Conservation (phyloP, 495 filamentous ascomycete genomes). For the Cercophora sp. region DNA sequence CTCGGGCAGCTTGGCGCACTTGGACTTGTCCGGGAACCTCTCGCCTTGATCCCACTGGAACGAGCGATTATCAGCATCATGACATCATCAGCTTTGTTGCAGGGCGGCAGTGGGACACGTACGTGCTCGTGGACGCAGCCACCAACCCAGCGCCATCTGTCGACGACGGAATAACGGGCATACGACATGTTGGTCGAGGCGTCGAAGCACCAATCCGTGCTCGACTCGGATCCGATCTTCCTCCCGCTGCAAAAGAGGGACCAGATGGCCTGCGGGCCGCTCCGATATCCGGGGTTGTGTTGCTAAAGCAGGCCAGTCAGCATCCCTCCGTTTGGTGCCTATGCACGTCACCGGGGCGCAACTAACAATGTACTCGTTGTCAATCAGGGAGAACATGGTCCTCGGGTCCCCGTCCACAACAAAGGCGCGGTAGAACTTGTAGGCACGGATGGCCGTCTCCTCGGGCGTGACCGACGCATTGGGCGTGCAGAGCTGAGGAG, state of each 20-base stretch:
- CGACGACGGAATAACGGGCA: conserved; percentile 39
- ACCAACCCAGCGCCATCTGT: conserved; percentile 43
- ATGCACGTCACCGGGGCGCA: neutral
- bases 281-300: conserved; percentile 41
- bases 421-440: conserved; percentile 48
- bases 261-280: conserved; percentile 40
- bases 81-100: neutral
- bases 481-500: conserved; percentile 39
- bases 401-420: conserved; percentile 44
- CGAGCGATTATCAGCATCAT: neutral
- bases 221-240: conserved; percentile 36
- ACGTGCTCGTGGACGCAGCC: conserved; percentile 49
- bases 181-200: conserved; percentile 47
- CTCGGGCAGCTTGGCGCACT: conserved; percentile 4
- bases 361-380: conserved; percentile 36
- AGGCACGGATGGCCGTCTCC: conserved; percentile 42
- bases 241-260: conserved; percentile 39
- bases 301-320: conserved; percentile 25
- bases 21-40: neutral
- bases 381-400: conserved; percentile 47
- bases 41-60: conserved; percentile 2
- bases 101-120: conserved; percentile 14
- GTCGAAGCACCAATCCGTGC: conserved; percentile 43
- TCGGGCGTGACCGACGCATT: conserved; percentile 37
- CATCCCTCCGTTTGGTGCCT: neutral